These are phyloP conservation scores for Venturia effusa DNA, from an alignment of 2,329 filamentous ascomycete genomes.

Conservation along the genomic window DNA sequence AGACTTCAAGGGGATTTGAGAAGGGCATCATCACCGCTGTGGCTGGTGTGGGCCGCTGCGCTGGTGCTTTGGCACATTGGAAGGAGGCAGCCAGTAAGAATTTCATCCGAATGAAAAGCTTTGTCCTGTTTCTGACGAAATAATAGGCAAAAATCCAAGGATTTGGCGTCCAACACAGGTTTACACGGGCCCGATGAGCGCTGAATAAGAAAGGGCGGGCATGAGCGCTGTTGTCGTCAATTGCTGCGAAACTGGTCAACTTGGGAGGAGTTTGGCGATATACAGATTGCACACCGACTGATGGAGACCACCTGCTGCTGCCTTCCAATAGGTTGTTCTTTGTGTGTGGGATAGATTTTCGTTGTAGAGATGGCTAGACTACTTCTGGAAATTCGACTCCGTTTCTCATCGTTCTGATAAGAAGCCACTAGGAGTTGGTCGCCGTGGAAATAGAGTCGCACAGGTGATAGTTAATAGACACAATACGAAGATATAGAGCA, in stretches of 20 bases:
- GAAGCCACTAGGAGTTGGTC: neutral
- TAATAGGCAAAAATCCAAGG: neutral
- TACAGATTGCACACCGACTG: neutral
- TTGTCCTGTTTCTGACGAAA: neutral
- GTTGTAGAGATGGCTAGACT: neutral
- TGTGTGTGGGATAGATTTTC: neutral
- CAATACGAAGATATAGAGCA: too few species aligned
- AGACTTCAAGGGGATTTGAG: neutral
- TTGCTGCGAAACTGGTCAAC: neutral
- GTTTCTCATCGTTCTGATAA: neutral
- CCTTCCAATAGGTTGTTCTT: neutral
- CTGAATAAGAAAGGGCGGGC: neutral
- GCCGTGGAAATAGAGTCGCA: neutral
- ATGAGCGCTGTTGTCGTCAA: too few species aligned
- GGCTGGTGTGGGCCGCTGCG: neutral
- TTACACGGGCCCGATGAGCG: neutral
- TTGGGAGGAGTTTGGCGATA: neutral
- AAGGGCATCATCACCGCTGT: neutral
- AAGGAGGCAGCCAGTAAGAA: slow-evolving; percentile 1
- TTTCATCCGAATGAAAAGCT: neutral
- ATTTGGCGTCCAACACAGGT: slow-evolving; percentile 1
- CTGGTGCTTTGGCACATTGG: neutral
- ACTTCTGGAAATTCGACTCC: neutral
- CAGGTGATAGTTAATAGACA: too few species aligned
- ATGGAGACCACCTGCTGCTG: neutral